Base-by-base conservation (phyloP, 345 rosid genomes). In the Eutrema japonicum region DNA sequence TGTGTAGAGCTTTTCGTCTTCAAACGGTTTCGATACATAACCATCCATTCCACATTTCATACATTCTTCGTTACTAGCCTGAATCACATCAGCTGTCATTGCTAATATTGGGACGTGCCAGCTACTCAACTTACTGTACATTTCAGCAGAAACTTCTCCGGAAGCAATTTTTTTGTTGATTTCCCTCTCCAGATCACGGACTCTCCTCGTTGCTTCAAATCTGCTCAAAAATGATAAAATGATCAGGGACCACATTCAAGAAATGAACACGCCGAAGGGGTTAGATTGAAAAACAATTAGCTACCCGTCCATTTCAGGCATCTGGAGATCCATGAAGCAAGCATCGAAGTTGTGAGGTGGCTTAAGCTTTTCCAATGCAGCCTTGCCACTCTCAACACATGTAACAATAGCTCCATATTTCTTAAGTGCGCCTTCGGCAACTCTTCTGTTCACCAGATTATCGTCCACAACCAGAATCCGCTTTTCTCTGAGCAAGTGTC, bases 281-380 rank as follows among this genome's bases (percentile, higher is more conserved):
- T 12, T 7, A 66, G 22, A 56, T 4, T 14, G 9, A 49, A 14
- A n/a, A 51, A 9, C 60, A 64, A 11, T 7, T 61, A 73, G 61
- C 27, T 88, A 94, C 98, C 97, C 98, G 38, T 94, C 96, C 88
- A 91, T 87, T 82, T 87, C 98, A 30, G 98, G 98, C 98, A 94
- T 94, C 69, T 92, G 92, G 79, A 88, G 84, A 78, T 94, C 98
- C 97, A 94, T 94, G 82, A 94, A 89, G 82, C 98, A 94, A 52
- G 95, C 96, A 67, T 90, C 87, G 18, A 94, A 94, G 32, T 72
- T 67, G 73, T 94, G 98, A 48, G 97, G 96, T 10, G 91, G 98
- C 56, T 78, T 81, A 58, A 94, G 97, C 85, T 76, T 79, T 68
- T 67, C 73, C 30, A 94, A 33, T 27, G 97, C 91, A 77, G 83